phyloP scores from a whole-genome alignment of 495 filamentous ascomycete species.

The Xylaria castorea region DNA sequence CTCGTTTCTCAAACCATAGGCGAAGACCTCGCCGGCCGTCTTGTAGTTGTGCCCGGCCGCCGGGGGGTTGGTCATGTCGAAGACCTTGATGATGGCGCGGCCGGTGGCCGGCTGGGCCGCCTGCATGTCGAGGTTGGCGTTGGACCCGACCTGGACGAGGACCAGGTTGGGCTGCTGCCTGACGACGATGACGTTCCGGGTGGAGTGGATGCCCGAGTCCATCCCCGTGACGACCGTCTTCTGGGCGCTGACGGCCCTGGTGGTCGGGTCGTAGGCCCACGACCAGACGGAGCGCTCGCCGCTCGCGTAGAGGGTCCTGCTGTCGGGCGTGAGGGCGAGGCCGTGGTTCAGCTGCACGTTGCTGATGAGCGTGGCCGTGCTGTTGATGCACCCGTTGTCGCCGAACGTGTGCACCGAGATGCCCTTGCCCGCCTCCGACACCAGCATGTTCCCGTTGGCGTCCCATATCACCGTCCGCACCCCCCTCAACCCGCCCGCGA shows the following conservation, averaged over 20 bases:
- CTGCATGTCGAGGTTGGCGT: constrained; percentile 63
- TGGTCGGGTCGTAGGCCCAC: constrained; percentile 64
- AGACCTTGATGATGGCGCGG: constrained; percentile 66
- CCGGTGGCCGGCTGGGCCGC: constrained; percentile 57
- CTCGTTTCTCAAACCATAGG: constrained; percentile 71
- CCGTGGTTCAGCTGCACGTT: constrained; percentile 67
- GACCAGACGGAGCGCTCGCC: constrained; percentile 61
- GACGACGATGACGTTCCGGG: constrained; percentile 65
- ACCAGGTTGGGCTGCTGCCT: constrained; percentile 55
- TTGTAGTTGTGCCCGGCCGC: constrained; percentile 54
- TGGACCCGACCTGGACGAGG: constrained; percentile 66
- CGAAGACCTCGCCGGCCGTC: constrained; percentile 61
- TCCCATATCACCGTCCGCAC: constrained; percentile 70
- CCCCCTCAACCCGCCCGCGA: constrained; percentile 59
- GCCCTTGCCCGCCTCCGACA: constrained; percentile 60
- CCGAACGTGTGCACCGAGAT: constrained; percentile 61
- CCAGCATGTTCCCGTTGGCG: constrained; percentile 63
- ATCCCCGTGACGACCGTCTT: constrained; percentile 63
- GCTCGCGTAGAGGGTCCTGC: constrained; percentile 69
- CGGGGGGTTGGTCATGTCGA: constrained; percentile 59
- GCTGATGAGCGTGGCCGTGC: constrained; percentile 46
- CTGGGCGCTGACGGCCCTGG: constrained; percentile 51
- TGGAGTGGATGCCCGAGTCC: constrained; percentile 63
- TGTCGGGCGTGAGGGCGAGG: constrained; percentile 65
- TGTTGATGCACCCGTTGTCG: constrained; percentile 55